These are phyloP conservation scores for Skeletonema costatum DNA, from an alignment of 108 stramenopile species.

Conservation along the genomic window DNA sequence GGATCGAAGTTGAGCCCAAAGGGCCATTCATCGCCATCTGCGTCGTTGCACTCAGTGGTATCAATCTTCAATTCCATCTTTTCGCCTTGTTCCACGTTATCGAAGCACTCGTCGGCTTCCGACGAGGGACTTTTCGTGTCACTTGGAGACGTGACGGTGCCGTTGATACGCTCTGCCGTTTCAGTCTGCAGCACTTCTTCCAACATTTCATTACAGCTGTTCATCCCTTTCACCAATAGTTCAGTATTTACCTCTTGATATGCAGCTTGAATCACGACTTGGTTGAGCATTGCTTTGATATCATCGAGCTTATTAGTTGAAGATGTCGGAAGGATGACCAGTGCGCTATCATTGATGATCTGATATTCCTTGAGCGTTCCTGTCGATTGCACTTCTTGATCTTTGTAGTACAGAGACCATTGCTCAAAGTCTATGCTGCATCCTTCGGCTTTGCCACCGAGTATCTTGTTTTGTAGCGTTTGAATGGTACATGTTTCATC, in stretches of 20 bases:
- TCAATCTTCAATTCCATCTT: conserved; percentile 9
- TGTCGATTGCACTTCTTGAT: conserved; percentile 13
- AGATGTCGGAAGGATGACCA: conserved; percentile 17
- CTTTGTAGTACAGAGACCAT: conserved; percentile 19
- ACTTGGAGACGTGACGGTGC: background rate
- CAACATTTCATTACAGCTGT: conserved; percentile 3
- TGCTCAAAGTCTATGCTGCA: conserved; percentile 10
- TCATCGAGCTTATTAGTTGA: conserved; percentile 17
- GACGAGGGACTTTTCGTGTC: background rate
- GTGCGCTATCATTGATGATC: conserved; percentile 15
- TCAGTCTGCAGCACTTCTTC: background rate
- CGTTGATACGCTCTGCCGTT: background rate
- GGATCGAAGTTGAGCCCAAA: background rate
- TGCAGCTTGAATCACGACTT: conserved; percentile 11
- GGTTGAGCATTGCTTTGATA: conserved; percentile 11
- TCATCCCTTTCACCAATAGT: background rate
- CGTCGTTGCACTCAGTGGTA: background rate
- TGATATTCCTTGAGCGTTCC: conserved; percentile 18
- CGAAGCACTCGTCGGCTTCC: background rate
- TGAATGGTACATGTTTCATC: conserved; percentile 21
- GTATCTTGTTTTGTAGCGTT: conserved; percentile 32
- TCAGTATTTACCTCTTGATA: conserved; percentile 16
- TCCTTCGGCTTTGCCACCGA: background rate
- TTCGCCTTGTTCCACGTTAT: too few species aligned
- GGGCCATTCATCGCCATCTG: background rate